These are phyloP conservation scores for Botrytis aclada DNA, from an alignment of 2,329 filamentous ascomycete species.

Conservation along the genomic window DNA sequence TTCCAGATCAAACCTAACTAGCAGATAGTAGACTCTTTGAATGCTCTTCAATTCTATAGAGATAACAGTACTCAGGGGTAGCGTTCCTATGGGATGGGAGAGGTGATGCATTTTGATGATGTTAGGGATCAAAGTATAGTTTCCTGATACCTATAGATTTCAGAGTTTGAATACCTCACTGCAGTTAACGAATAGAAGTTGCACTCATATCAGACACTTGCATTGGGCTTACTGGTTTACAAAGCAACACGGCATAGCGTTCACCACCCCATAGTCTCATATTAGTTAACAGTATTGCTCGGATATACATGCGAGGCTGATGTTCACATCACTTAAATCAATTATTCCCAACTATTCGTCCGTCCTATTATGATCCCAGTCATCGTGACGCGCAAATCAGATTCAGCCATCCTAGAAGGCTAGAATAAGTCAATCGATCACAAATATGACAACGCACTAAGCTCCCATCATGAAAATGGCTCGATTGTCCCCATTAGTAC, in stretches of 20 bases:
- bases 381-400: neutral
- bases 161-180: neutral
- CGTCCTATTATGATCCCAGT: neutral
- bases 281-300: neutral
- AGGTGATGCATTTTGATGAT: neutral
- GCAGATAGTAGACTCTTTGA: neutral
- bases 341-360: neutral
- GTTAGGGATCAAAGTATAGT: neutral
- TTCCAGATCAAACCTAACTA: neutral
- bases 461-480: conserved; percentile 10
- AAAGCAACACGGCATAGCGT: neutral
- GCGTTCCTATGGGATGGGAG: neutral
- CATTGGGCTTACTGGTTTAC: neutral
- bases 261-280: neutral
- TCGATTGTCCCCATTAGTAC: neutral
- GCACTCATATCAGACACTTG: neutral
- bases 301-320: neutral
- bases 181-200: too few species aligned
- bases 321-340: neutral
- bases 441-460: neutral
- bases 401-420: too few species aligned
- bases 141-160: neutral
- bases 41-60: neutral
- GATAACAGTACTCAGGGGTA: neutral
- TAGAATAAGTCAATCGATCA: neutral